Conservation (phyloP, 148 eudicot species). For the Camellia lanceoleosa region DNA sequence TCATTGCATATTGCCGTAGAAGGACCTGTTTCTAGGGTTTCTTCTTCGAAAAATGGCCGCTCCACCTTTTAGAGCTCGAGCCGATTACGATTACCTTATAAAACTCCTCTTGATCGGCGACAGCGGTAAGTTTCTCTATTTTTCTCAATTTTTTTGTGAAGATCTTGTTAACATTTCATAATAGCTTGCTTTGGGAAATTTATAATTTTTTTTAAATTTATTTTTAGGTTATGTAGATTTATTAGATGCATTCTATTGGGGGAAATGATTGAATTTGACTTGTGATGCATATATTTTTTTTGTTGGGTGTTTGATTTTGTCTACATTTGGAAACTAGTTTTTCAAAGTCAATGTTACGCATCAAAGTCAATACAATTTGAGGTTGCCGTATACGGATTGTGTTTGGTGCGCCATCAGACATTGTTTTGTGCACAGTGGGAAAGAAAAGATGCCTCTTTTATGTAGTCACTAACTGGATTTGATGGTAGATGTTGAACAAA, state of each 20-base stretch:
- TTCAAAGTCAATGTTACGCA: not conserved
- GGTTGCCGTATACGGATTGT: not conserved
- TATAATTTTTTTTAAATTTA: not conserved
- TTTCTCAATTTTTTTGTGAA: no score
- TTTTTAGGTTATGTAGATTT: not conserved
- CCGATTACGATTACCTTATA: slow-evolving; percentile 64
- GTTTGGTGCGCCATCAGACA: not conserved
- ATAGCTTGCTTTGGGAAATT: not conserved
- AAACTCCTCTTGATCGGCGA: slow-evolving; percentile 64
- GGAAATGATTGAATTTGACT: not conserved
- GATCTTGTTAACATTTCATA: not conserved
- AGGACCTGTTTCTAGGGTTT: slow-evolving; percentile 26
- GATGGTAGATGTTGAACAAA: not conserved
- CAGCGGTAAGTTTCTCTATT: slow-evolving; percentile 34
- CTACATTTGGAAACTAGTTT: not conserved
- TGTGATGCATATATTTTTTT: not conserved
- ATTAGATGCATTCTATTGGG: not conserved
- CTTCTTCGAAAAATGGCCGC: slow-evolving; percentile 46
- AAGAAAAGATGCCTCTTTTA: not conserved
- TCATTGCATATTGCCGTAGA: not conserved
- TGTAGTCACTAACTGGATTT: not conserved
- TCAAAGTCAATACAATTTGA: not conserved
- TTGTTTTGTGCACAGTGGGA: not conserved
- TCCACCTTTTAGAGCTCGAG: slow-evolving; percentile 64
- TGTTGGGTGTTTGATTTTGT: not conserved